Conservation (phyloP, 2,329 filamentous ascomycete species). For the Colletotrichum cordylinicola region DNA sequence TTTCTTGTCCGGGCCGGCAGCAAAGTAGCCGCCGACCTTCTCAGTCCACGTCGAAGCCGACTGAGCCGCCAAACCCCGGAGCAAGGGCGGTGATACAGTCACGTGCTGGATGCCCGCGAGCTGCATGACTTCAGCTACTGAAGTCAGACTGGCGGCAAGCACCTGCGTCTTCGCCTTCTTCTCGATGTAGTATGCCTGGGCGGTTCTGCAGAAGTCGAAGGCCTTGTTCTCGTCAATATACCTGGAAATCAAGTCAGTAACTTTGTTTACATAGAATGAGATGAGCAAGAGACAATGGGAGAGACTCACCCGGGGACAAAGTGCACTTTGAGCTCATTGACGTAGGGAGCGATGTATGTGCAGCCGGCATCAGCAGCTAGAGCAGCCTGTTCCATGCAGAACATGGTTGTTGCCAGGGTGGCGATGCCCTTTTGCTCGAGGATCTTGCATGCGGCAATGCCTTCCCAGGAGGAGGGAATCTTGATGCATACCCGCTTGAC, state of each 20-base stretch:
- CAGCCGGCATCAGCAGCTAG: slow-evolving; percentile 63
- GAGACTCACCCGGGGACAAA: slow-evolving; percentile 52
- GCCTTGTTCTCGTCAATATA: slow-evolving; percentile 55
- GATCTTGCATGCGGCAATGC: slow-evolving; percentile 61
- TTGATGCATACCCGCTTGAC: slow-evolving; percentile 64
- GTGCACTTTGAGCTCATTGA: slow-evolving; percentile 70
- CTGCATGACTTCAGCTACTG: slow-evolving; percentile 61
- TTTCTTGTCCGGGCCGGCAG: slow-evolving; percentile 32
- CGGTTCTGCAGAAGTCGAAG: slow-evolving; percentile 54
- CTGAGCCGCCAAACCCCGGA: slow-evolving; percentile 50
- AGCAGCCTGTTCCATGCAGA: slow-evolving; percentile 64
- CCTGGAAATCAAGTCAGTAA: slow-evolving; percentile 31
- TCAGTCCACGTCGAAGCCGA: slow-evolving; percentile 35
- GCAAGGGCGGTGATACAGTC: slow-evolving; percentile 60
- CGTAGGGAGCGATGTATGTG: slow-evolving; percentile 69
- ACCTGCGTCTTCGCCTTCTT: slow-evolving; percentile 52
- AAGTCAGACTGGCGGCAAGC: slow-evolving; percentile 62
- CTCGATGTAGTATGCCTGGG: slow-evolving; percentile 57
- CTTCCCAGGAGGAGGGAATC: slow-evolving; percentile 68
- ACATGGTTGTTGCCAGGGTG: slow-evolving; percentile 68
- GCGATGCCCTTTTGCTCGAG: slow-evolving; percentile 60
- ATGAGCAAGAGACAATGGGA: background rate
- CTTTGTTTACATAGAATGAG: background rate
- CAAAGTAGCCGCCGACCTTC: slow-evolving; percentile 34
- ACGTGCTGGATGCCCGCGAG: slow-evolving; percentile 64